A percentile compares a stretch with the other conserved stretches of the same genome.
Evolutionary conservation across 345 rosid species (phyloP).

Genomic region (Salix caprea): DNA sequence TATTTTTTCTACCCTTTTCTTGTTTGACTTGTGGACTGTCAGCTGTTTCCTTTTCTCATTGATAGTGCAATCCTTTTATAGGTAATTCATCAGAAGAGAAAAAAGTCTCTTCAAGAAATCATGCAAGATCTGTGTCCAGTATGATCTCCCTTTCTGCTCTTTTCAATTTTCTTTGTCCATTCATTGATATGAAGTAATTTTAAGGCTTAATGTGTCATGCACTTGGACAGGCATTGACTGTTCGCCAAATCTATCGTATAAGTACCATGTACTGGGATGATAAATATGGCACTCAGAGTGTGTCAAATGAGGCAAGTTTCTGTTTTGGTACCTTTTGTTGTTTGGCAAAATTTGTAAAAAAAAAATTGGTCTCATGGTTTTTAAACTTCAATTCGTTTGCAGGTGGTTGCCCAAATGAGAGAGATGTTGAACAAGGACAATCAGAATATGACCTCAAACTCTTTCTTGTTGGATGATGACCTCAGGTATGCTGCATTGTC

Average conservation of each 20-base stretch:
- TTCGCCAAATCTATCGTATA: constrained; percentile 93
- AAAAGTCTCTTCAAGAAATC: constrained; percentile 84
- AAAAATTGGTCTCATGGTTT: background rate
- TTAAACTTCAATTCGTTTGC: constrained; percentile 9
- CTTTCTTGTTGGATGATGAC: constrained; percentile 94
- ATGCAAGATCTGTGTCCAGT: constrained; percentile 94
- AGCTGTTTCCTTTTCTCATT: constrained; percentile 8
- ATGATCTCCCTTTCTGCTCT: constrained; percentile 20
- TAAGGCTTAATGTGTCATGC: background rate
- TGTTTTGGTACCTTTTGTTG: background rate
- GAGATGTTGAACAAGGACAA: constrained; percentile 75
- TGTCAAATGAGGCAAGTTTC: constrained; percentile 76
- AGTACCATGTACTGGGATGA: constrained; percentile 99
- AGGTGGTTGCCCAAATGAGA: constrained; percentile 91
- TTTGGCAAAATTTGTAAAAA: background rate
- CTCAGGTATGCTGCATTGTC: constrained; percentile 50
- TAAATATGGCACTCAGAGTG: constrained; percentile 95
- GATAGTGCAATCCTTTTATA: constrained; percentile 35
- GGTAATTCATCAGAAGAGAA: constrained; percentile 98
- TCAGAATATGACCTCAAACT: constrained; percentile 72
- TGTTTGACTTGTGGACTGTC: background rate
- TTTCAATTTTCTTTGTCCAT: constrained; percentile 1
- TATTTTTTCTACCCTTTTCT: constrained; percentile 27
- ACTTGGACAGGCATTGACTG: constrained; percentile 65
- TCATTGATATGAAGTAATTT: background rate